These are phyloP conservation scores for Ascoidea tarda DNA, from an alignment of 805 yeast genomes.

Conservation along the genomic window DNA sequence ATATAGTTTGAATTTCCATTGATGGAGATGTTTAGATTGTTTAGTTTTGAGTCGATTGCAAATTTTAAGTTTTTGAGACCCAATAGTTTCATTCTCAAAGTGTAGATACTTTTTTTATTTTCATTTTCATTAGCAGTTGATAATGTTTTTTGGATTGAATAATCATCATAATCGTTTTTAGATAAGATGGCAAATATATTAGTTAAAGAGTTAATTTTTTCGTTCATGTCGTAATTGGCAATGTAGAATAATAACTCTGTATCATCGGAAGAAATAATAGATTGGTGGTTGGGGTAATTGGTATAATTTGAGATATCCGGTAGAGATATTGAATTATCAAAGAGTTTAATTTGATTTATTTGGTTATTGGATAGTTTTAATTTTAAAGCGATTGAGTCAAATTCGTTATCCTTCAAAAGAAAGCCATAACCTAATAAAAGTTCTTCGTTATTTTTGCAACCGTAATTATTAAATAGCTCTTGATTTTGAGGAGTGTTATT, in stretches of 20 bases:
- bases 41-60: constrained; percentile 37
- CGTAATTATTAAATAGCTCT: constrained; percentile 72
- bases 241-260: constrained; percentile 8
- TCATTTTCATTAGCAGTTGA: constrained; percentile 40
- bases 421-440: constrained; percentile 76
- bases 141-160: constrained; percentile 29
- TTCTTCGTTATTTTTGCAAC: constrained; percentile 79
- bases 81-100: constrained; percentile 42
- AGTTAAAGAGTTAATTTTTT: constrained; percentile 19
- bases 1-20: constrained; percentile 12
- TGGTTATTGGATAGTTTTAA: constrained; percentile 30
- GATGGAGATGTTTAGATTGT: constrained; percentile 22
- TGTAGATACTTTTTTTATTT: constrained; percentile 20
- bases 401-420: constrained; percentile 36
- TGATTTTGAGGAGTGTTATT: constrained; percentile 18
- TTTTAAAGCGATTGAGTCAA: constrained; percentile 46
- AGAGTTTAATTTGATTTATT: constrained; percentile 17
- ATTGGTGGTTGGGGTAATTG: constrained; percentile 15
- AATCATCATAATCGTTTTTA: constrained; percentile 20
- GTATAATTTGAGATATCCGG: constrained; percentile 7
- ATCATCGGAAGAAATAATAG: constrained; percentile 17
- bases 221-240: constrained; percentile 1
- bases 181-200: constrained; percentile 18
- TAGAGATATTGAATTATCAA: constrained; percentile 19
- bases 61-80: constrained; percentile 40